These are phyloP conservation scores for Aspergillus ibericus DNA, from an alignment of 2,329 filamentous ascomycete species.

Conservation along the genomic window DNA sequence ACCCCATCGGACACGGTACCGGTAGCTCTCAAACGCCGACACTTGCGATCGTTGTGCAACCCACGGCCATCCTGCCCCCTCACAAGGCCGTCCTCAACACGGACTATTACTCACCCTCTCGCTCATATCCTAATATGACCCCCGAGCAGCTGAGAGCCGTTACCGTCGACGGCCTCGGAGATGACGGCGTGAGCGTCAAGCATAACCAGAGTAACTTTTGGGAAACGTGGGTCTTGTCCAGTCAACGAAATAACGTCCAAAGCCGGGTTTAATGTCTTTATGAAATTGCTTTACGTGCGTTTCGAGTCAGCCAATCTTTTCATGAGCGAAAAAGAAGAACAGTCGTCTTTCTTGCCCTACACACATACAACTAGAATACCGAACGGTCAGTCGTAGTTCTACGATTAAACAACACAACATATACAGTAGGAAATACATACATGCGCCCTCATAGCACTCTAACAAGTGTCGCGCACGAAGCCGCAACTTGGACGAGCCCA, in stretches of 20 bases:
- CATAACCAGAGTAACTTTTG: conserved; percentile 36
- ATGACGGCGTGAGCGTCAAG: conserved; percentile 36
- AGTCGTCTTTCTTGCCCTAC: neutral
- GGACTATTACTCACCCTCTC: conserved; percentile 4
- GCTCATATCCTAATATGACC: conserved; percentile 13
- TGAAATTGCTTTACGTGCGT: neutral
- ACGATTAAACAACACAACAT: too few relatives aligned
- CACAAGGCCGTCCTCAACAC: conserved; percentile 18
- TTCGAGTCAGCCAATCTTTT: neutral
- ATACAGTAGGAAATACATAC: too few relatives aligned
- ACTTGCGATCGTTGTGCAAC: conserved; percentile 21
- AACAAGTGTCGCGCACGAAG: too few relatives aligned
- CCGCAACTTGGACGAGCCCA: too few relatives aligned
- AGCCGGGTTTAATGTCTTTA: conserved; percentile 4
- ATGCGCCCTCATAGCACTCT: too few relatives aligned
- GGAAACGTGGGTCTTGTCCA: conserved; percentile 42
- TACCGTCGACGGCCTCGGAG: conserved; percentile 36
- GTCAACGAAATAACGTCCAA: conserved; percentile 14
- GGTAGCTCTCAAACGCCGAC: conserved; percentile 11
- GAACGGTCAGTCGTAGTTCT: too few relatives aligned
- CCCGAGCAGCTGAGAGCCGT: conserved; percentile 29
- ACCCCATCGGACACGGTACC: conserved; percentile 9
- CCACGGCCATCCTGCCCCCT: conserved; percentile 14
- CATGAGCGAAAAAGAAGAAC: neutral
- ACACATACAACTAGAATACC: too few relatives aligned